Conservation (phyloP, 116 monocot species). For the Posidonia oceanica region DNA sequence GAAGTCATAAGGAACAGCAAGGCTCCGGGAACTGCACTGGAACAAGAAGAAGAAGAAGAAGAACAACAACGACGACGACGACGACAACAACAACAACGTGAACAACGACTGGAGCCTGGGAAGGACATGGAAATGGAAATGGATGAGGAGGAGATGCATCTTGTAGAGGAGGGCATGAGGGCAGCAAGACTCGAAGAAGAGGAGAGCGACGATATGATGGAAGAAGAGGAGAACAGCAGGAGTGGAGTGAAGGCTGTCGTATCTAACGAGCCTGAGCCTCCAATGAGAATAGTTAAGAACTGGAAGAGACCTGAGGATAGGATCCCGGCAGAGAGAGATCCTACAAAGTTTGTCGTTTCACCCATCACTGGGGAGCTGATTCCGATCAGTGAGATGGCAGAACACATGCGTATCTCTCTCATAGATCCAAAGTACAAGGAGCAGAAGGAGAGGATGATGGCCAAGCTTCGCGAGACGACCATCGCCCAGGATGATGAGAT, state of each 20-base stretch:
- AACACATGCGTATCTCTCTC: constrained; percentile 96
- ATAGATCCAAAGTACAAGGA: constrained; percentile 99
- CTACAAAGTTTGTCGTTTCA: constrained; percentile 87
- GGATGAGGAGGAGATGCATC: constrained; percentile 95
- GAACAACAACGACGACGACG: constrained; percentile 18
- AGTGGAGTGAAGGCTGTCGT: constrained; percentile 11
- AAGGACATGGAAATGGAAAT: constrained; percentile 99
- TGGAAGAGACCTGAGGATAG: constrained; percentile 97
- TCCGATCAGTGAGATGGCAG: constrained; percentile 95
- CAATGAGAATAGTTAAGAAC: constrained; percentile 97
- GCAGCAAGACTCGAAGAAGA: constrained; percentile 21
- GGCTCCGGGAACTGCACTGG: constrained; percentile 12
- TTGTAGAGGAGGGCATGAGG: constrained; percentile 94
- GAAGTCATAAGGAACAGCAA: constrained; percentile 88
- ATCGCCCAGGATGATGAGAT: constrained; percentile 96
- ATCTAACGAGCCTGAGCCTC: constrained; percentile 49
- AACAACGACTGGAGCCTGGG: constrained; percentile 45
- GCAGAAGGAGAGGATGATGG: constrained; percentile 99
- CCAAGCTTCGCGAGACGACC: constrained; percentile 91
- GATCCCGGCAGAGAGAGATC: constrained; percentile 67
- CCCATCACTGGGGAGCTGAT: constrained; percentile 95
- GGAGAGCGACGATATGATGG: not conserved
- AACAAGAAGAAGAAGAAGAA: constrained; percentile 34
- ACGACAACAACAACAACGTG: constrained; percentile 15
- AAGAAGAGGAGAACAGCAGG: constrained; percentile 27